Conservation (phyloP, 495 filamentous ascomycete genomes). For the Cercophora scortea region DNA sequence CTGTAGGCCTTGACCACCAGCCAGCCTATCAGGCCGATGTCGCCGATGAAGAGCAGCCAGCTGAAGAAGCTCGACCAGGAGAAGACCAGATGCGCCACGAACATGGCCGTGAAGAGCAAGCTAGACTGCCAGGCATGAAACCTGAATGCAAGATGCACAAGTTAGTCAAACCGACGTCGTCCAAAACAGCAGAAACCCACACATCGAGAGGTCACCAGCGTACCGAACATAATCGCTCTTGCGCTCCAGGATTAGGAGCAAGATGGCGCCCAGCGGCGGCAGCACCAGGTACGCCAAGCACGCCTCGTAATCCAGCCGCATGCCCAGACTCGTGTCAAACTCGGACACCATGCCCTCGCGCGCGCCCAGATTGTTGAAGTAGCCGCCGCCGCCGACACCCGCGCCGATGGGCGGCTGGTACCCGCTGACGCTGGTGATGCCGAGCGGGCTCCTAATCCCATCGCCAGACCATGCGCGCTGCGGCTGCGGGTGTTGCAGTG, state of each 20-base stretch:
- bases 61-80: constrained; percentile 75
- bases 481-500: constrained; percentile 42
- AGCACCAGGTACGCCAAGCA: constrained; percentile 81
- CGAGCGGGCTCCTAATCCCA: constrained; percentile 3
- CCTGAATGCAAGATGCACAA: constrained; percentile 29
- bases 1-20: constrained; percentile 71
- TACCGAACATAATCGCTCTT: constrained; percentile 96
- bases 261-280: constrained; percentile 78
- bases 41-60: constrained; percentile 71
- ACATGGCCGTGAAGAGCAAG: constrained; percentile 76
- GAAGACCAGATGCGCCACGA: constrained; percentile 80
- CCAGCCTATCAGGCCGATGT: constrained; percentile 70
- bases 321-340: constrained; percentile 64
- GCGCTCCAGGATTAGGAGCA: constrained; percentile 78
- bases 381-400: constrained; percentile 19
- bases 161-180: background rate
- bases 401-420: background rate
- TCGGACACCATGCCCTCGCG: constrained; percentile 40
- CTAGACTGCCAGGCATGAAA: constrained; percentile 96
- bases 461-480: constrained; percentile 41
- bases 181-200: background rate
- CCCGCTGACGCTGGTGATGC: background rate
- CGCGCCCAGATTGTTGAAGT: constrained; percentile 24
- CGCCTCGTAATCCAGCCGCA: constrained; percentile 73
- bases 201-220: constrained; percentile 19